Base-by-base conservation (phyloP, 306 rosid genomes). In the Argentina anserina region DNA sequence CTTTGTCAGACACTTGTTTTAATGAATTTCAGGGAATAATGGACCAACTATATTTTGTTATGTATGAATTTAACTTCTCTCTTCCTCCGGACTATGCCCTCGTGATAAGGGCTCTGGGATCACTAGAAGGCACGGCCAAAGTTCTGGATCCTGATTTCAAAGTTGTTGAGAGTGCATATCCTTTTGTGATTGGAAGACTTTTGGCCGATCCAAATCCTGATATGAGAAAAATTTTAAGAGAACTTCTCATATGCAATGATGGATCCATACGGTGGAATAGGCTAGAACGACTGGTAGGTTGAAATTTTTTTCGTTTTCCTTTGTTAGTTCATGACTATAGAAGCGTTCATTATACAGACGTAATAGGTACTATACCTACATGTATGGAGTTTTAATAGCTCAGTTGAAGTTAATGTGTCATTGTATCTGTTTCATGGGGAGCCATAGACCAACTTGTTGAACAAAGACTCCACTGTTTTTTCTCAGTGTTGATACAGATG, bases 81-180 rank as follows among this genome's bases (percentile, higher is more conserved):
- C 96, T 94, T 63, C 99, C 99, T 20, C 99, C 99, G 59, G 96
- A 94, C 80, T 94, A 94, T 84, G 99, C 99, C 60, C 86, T 94
- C 65, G 99, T 94, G 53, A 84, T 89, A 82, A 89, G 99, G 85
- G 89, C 99, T 56, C 68, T 89, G 85, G 99, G 99, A 76, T 89
- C 99, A 55, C 87, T 91, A 25, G 97, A 94, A 81, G 99, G 99
- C 83, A 94, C 99, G 23, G 99, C 99, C 63, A 94, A 94, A 79
- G 88, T 64, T 81, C 89, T 94, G 65, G 96, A 94, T 89, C 97
- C 96, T 80, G 88, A 77, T 71, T 94, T 94, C 74, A 89, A 94
- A 79, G 97, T 94, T 65, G 78, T 94, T 53, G 96, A 90, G 87
- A 91, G 99, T 79, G 90, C 99, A 55, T 91, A 88, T 76, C 97